Evolutionary conservation across 2,329 filamentous ascomycete genomes (phyloP).

Genomic region (Penicillium thymicola): DNA sequence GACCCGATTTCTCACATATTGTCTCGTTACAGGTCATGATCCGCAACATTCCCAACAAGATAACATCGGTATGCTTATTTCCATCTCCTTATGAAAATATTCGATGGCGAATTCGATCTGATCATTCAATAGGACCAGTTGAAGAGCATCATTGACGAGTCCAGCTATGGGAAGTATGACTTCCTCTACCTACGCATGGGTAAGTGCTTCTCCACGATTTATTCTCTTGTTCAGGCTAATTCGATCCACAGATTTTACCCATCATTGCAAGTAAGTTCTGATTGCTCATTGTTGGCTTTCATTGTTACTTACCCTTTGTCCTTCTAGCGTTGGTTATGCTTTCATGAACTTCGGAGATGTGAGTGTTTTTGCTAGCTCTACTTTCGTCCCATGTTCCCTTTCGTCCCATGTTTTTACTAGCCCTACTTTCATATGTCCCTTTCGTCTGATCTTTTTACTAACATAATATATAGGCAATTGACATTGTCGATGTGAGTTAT

Average conservation of each 20-base stretch:
- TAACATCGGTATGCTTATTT: conserved; percentile 54
- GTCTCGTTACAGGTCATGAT: conserved; percentile 69
- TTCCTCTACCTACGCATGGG: conserved; percentile 92
- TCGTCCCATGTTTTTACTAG: background rate
- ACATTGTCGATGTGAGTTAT: conserved; percentile 65
- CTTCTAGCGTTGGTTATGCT: conserved; percentile 79
- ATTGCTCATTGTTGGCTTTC: background rate
- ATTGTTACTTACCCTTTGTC: background rate
- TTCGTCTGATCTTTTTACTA: conserved; percentile 27
- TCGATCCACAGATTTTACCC: conserved; percentile 62
- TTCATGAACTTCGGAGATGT: conserved; percentile 93
- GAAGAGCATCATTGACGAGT: conserved; percentile 74
- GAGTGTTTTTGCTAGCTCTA: conserved; percentile 35
- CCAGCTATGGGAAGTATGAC: conserved; percentile 79
- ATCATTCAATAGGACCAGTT: conserved; percentile 56
- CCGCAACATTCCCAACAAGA: conserved; percentile 86
- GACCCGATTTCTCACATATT: conserved; percentile 3
- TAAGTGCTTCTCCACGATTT: conserved; percentile 23
- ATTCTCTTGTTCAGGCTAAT: background rate
- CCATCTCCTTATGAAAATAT: background rate
- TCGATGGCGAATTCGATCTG: background rate
- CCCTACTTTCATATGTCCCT: background rate
- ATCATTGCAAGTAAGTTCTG: conserved; percentile 71
- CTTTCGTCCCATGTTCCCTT: background rate
- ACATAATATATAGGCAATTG: conserved; percentile 56